Base-by-base conservation (phyloP, 2,329 filamentous ascomycete species). In the Colletotrichum sublineola region DNA sequence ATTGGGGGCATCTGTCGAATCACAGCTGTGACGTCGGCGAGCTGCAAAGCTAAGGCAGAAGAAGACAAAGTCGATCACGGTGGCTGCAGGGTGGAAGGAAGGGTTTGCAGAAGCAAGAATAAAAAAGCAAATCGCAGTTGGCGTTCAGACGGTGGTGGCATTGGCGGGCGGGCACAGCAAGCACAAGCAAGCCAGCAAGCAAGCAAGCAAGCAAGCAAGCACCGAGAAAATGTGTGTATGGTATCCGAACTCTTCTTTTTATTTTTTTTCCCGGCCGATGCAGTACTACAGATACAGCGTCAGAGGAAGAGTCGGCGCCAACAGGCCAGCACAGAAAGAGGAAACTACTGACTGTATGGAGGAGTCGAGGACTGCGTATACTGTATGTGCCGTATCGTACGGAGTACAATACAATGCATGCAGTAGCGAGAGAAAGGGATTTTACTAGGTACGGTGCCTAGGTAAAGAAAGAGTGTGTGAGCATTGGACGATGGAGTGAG, bases 1-100 rank as follows among this genome's bases (percentile, higher is more conserved):
- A 46, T 38, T 66, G 24, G 64, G 42, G 20, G 62, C 52, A 53
- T 42, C 58, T 55, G 58, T 71, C 31, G 44, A 44, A 63, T 68
- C 64, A 46, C 33, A 55, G 56, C 29, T 48, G 66, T 69, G 69
- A 69, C 69, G 66, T 72, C 53, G 69, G 29, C 20, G 50, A 24
- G 55, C 38, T 24, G 44, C 33, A 38, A 63, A 38, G 55, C 62
- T 67, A 70, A 56, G 46, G 63, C 50, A 63, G 48, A 48, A 63
- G 62, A 42, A 64, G 50, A 64, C 62, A 55, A 55, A 55, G 20
- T 64, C 50, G 18, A 42, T 46, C 46, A 53, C 29, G 61, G 61
- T 11, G 33, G 61, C 46, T 20, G 55, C 36, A 57, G 55, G 55
- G 36, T 31, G 62, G 24, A 64, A 64, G 62, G 62, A 64, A 64